Base-by-base conservation (phyloP, 2,329 filamentous ascomycete genomes). In the Periconia digitata region DNA sequence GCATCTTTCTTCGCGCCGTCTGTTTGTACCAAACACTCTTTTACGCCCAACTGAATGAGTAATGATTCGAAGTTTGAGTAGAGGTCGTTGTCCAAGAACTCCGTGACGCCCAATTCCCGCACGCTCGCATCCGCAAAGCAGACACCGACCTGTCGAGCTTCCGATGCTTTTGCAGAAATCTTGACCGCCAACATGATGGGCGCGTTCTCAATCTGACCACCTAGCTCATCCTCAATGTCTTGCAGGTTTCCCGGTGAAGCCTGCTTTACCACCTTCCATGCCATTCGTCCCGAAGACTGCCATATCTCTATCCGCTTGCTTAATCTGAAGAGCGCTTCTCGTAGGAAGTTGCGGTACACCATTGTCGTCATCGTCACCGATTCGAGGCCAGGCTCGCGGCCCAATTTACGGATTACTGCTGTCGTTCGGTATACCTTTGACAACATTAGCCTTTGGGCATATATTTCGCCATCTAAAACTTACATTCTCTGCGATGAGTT, bases 91-190 rank as follows among this genome's bases (percentile, higher is more conserved):
- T 99, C 94, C n/a, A 96, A 82, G 58, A 99, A 99, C 68, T 99
- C 95, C 77, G 90, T 96, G 45, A 99, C 91, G 8, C 94, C 94
- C 2, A 99, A 81, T 75, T 99, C 94, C 43, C 94, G 83, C 21
- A 97, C 92, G 58, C 90, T 96, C 1, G 95, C 94, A 76, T 99
- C 94, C 7, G 94, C 95, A 67, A 99, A 99, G 73, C 94, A 97
- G 5, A 99, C 92, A 8, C 94, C 94, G 0, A 99, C 87, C 56
- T 83, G 89, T 39, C 94, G 82, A 6, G 87, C 89, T 69, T 97
- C 92, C 0, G 82, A 83, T 1, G 90, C 89, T 67, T 89, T 95
- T n/a, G 90, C 85, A 0, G 89, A 88, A 20, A 97, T 86, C 72
- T 96, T 97, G 66, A 99, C 90, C 0, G 94, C 90, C 34, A 99